Evolutionary conservation across 805 yeast species (phyloP).

Genomic region (Candida parachauliodes): DNA sequence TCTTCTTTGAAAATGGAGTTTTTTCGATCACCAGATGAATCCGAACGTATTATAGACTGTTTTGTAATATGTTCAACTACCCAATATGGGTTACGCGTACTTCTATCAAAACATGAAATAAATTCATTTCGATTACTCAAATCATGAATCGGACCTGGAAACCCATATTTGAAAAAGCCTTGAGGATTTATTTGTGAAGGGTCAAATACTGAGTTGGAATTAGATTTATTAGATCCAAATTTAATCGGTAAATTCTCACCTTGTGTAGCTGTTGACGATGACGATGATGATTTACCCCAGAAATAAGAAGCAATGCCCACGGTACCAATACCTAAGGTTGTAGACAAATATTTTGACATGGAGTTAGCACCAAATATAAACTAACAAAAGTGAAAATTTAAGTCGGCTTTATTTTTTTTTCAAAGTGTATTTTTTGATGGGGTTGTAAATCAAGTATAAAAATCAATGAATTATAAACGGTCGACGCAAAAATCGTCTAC

Average conservation of each 20-base stretch:
- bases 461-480: too few species aligned
- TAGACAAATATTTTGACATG: conserved; percentile 14
- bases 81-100: conserved; percentile 82
- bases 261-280: conserved; percentile 7
- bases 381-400: too few species aligned
- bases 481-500: too few species aligned
- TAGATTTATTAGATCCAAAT: conserved; percentile 5
- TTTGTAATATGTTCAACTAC: conserved; percentile 87
- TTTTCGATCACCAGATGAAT: conserved; percentile 66
- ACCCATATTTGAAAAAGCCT: conserved; percentile 85
- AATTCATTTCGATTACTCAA: conserved; percentile 70
- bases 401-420: too few species aligned
- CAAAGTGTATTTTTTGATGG: too few species aligned
- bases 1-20: conserved; percentile 86
- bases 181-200: conserved; percentile 58
- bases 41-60: conserved; percentile 48
- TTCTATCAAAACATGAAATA: conserved; percentile 81
- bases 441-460: too few species aligned
- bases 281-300: conserved; percentile 31
- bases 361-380: too few species aligned
- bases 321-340: conserved; percentile 37
- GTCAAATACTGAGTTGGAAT: conserved; percentile 16
- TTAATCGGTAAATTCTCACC: conserved; percentile 14
- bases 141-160: conserved; percentile 94
- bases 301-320: conserved; percentile 38